Evolutionary conservation across 192 early-diverging fungal genomes (phyloP), one percentile per base, ranked within the genome.

Genomic region (Funneliformis mosseae): DNA sequence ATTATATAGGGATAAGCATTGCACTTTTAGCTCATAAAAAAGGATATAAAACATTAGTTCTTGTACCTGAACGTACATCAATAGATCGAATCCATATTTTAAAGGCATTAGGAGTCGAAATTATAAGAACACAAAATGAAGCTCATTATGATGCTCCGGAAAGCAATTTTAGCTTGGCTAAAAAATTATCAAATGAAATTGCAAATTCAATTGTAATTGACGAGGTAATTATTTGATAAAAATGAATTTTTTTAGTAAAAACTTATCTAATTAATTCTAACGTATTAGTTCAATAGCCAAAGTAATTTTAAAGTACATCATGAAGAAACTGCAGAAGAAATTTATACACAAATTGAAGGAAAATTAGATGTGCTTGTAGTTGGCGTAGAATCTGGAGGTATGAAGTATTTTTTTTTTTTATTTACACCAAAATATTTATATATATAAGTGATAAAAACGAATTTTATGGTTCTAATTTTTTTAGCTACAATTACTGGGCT

Each of bases 1-100:
- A 25, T 10, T n/a, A 4, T n/a, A 21, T 78, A 66, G 93, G 85
- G 11, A 88, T 95, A 72, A 90, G 90, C 66, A 70, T 95, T 10
- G 91, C 92, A 4, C 83, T 91, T 66, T 81, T 95, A 8, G 82
- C 87, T 12, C 80, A 84, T 25, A 81, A 81, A 12, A 46, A 85
- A 46, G 80, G 84, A 16, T 86, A 84, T 62, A 85, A 85, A 45
- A 85, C 91, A 6, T 88, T 90, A 21, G 85, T 84, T 25, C 81
- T 94, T 23, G 71, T 93, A 14, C 93, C 94, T 1, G 94, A 95
- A 81, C 89, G 94, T 69, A 95, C 92, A 0, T 89, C 89, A n/a
- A 76, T 83, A 21, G 94, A 93, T 82, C 90, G 92, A 46, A 90
- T 93, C 59, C 83, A 85, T 16, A 69, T 93, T 33, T 84, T 93